Conservation (phyloP, 768 basidiomycete genomes). For the Postia placenta region DNA sequence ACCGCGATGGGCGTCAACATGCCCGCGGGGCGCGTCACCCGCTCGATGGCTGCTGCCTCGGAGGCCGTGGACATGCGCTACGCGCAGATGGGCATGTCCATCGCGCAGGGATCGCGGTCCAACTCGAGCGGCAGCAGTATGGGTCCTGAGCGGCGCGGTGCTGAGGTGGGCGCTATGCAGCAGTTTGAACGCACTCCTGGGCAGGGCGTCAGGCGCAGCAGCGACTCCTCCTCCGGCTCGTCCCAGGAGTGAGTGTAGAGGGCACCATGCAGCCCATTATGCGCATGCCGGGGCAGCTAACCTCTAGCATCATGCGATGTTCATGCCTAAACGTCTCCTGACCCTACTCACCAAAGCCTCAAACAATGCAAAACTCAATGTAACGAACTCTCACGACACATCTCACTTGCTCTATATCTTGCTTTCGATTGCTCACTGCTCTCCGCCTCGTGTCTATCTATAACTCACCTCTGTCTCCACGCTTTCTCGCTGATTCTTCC, state of each 20-base stretch:
- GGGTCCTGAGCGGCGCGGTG: not conserved
- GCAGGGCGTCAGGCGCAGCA: not conserved
- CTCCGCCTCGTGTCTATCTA: too few relatives aligned
- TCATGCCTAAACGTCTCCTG: too few relatives aligned
- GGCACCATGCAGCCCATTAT: too few relatives aligned
- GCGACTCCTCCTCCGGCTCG: not conserved
- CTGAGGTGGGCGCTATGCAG: not conserved
- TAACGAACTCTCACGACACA: too few relatives aligned
- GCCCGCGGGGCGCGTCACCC: not conserved
- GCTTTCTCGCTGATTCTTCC: too few relatives aligned
- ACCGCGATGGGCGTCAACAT: not conserved
- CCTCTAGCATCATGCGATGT: too few relatives aligned
- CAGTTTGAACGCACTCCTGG: not conserved
- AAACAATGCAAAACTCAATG: too few relatives aligned
- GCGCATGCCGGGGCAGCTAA: too few relatives aligned
- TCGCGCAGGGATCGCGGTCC: not conserved
- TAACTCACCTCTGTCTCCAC: too few relatives aligned
- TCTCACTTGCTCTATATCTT: too few relatives aligned
- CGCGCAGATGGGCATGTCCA: not conserved
- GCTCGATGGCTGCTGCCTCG: not conserved
- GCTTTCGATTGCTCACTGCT: too few relatives aligned
- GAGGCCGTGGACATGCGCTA: not conserved
- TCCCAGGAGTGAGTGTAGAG: not conserved
- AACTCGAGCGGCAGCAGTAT: not conserved
- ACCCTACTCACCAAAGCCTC: too few relatives aligned